Conservation (phyloP, 345 rosid genomes). For the Citrus inodora region DNA sequence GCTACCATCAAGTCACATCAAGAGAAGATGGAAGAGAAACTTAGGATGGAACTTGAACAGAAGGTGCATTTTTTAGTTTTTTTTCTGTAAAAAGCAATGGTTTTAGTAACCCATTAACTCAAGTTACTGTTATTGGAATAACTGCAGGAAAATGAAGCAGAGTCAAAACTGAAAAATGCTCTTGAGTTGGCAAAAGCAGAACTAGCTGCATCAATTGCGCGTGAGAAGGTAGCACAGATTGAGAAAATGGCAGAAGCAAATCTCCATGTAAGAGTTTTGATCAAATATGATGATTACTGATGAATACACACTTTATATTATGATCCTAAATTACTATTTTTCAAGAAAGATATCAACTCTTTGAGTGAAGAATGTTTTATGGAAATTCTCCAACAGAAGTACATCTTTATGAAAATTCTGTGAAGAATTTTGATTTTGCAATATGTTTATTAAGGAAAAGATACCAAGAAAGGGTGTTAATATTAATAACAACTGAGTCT, state of each 20-base stretch:
- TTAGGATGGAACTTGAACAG: conserved; percentile 68
- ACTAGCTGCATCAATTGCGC: conserved; percentile 60
- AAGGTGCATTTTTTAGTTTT: conserved; percentile 45
- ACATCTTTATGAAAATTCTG: not conserved
- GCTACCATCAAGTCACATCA: conserved; percentile 73
- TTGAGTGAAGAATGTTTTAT: not conserved
- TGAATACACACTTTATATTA: not conserved
- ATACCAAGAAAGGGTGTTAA: not conserved
- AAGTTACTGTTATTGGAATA: conserved; percentile 20
- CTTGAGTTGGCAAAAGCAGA: conserved; percentile 83
- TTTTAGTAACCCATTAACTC: conserved; percentile 13
- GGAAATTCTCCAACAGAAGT: not conserved
- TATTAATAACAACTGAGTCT: not conserved
- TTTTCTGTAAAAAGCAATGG: not conserved
- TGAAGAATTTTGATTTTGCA: not conserved
- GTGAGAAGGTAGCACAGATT: conserved; percentile 82
- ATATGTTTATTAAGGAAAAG: not conserved
- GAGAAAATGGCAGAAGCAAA: conserved; percentile 88
- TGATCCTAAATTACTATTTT: not conserved
- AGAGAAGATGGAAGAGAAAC: conserved; percentile 86
- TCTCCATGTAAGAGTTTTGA: conserved; percentile 62
- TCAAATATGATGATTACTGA: not conserved
- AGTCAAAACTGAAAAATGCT: conserved; percentile 46
- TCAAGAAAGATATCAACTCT: not conserved
- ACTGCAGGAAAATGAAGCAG: conserved; percentile 74